Conservation (phyloP, 306 rosid species). For the Mimosa pudica region DNA sequence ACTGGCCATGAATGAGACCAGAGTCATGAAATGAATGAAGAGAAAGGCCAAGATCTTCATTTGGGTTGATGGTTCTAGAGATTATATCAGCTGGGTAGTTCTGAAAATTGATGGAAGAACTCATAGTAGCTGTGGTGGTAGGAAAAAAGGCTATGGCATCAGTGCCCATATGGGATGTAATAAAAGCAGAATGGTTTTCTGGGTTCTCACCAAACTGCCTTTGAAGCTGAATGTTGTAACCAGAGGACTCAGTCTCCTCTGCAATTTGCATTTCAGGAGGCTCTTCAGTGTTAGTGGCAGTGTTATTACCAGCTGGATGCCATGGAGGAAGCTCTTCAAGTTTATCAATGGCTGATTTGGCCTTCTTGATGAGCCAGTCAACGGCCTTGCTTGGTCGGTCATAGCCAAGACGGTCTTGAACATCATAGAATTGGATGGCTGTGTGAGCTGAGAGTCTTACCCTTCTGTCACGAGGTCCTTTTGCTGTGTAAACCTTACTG, state of each 20-base stretch:
- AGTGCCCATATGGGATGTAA: conserved; percentile 44
- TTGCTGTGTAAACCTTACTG: conserved; percentile 77
- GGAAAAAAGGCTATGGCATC: conserved; percentile 67
- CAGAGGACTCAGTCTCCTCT: conserved; percentile 70
- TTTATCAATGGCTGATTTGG: conserved; percentile 73
- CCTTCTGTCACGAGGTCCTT: conserved; percentile 81
- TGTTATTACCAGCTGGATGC: conserved; percentile 44
- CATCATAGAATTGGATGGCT: conserved; percentile 87
- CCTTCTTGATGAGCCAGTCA: conserved; percentile 93
- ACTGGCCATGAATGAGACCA: conserved; percentile 41
- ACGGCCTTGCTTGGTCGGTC: conserved; percentile 90
- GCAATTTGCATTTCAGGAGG: conserved; percentile 46
- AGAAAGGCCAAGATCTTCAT: conserved; percentile 75
- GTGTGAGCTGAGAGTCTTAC: conserved; percentile 85
- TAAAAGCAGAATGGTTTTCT: conserved; percentile 48
- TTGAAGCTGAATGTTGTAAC: conserved; percentile 62
- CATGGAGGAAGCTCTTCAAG: conserved; percentile 84
- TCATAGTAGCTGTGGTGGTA: conserved; percentile 52
- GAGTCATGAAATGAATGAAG: conserved; percentile 72
- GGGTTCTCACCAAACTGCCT: conserved; percentile 49
- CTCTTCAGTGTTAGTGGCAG: not conserved
- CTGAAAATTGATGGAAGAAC: conserved; percentile 63
- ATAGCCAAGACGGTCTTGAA: conserved; percentile 85
- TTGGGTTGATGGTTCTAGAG: conserved; percentile 47
- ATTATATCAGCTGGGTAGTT: conserved; percentile 55